Evolutionary conservation across 192 early-diverging fungal genomes (phyloP).

Genomic region (Allomyces javanicus): DNA sequence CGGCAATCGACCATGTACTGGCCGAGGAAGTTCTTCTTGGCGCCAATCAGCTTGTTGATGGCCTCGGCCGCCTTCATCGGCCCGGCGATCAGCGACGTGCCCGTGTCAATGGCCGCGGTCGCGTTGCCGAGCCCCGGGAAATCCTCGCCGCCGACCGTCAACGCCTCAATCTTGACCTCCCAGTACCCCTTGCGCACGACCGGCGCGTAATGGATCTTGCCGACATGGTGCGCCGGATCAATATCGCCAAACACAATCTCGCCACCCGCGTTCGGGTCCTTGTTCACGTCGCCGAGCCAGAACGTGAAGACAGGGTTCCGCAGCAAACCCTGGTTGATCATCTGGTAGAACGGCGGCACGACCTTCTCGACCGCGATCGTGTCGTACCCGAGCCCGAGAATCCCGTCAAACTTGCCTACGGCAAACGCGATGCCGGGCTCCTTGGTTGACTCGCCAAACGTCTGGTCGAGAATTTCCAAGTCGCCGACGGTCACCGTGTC

Average conservation of each 20-base stretch:
- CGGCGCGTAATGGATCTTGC: conserved; percentile 56
- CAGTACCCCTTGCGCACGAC: conserved; percentile 88
- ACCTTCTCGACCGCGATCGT: conserved; percentile 69
- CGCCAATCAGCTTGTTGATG: conserved; percentile 79
- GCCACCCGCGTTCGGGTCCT: conserved; percentile 46
- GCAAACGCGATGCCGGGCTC: conserved; percentile 92
- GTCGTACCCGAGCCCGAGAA: conserved; percentile 80
- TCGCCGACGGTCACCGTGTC: conserved; percentile 61
- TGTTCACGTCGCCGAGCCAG: conserved; percentile 57
- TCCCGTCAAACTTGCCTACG: conserved; percentile 90
- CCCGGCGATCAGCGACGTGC: conserved; percentile 65
- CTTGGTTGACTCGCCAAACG: conserved; percentile 91
- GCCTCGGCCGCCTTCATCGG: conserved; percentile 59
- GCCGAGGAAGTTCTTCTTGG: conserved; percentile 77
- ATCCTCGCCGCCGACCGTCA: conserved; percentile 58
- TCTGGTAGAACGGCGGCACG: conserved; percentile 87
- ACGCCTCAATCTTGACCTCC: conserved; percentile 74
- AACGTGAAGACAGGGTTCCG: conserved; percentile 78
- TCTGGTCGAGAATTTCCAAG: conserved; percentile 41
- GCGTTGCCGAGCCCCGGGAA: conserved; percentile 34
- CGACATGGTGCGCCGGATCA: conserved; percentile 41
- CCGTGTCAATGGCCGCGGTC: conserved; percentile 81
- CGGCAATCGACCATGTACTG: conserved; percentile 75
- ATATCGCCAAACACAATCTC: conserved; percentile 77
- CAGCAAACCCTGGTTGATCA: conserved; percentile 57